Conservation (phyloP, 768 basidiomycete genomes). For the Pisolithus orientalis region DNA sequence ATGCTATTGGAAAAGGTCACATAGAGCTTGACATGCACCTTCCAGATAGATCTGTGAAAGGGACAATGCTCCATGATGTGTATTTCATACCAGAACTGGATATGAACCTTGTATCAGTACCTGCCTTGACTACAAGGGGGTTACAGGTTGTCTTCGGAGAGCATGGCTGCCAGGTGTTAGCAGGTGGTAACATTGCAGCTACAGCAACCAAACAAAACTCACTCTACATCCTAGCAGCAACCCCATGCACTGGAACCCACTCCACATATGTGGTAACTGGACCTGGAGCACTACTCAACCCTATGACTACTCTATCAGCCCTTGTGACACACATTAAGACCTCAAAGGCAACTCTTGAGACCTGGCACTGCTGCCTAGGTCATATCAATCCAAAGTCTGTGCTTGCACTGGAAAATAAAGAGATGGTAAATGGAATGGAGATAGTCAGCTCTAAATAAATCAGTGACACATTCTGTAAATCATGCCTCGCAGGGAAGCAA, state of each 20-base stretch:
- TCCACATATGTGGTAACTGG: background rate
- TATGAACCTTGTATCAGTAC: conserved; percentile 13
- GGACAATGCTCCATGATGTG: conserved; percentile 1
- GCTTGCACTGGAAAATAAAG: background rate
- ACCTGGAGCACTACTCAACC: background rate
- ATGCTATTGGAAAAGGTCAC: background rate
- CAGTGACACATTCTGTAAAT: conserved; percentile 5
- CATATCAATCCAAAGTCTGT: background rate
- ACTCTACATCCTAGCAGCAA: conserved; percentile 1
- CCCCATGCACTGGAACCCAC: background rate
- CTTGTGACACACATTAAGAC: background rate
- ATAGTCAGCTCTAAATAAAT: background rate
- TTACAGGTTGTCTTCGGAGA: background rate
- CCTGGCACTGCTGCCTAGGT: background rate
- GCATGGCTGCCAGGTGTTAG: background rate
- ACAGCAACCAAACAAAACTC: background rate
- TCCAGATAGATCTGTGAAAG: background rate
- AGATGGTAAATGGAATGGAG: conserved; percentile 5
- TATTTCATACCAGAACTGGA: conserved; percentile 2
- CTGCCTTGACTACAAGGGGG: background rate
- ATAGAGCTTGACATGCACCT: background rate
- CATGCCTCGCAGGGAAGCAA: conserved; percentile 22
- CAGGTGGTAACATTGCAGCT: background rate
- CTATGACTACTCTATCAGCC: background rate
- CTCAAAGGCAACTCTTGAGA: background rate